phyloP scores from a whole-genome alignment of 108 stramenopile genomes.

The Skeletonema grethae region DNA sequence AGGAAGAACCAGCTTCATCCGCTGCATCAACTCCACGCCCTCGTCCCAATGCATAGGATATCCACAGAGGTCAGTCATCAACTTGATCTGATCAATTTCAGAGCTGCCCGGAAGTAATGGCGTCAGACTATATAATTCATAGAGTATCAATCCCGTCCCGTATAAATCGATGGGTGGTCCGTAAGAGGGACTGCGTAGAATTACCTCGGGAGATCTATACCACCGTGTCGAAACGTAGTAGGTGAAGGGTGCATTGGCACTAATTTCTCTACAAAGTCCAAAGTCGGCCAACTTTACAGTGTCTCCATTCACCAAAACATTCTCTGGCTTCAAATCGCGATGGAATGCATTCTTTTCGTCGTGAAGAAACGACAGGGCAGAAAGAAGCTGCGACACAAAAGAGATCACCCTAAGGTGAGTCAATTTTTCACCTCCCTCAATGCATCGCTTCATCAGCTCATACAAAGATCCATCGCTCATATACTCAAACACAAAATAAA shows the following conservation, averaged over 20 bases:
- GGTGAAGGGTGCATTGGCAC: constrained; percentile 65
- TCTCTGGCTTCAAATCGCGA: constrained; percentile 96
- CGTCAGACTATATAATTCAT: constrained; percentile 85
- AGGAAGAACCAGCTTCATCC: constrained; percentile 15
- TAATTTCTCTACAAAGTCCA: constrained; percentile 82
- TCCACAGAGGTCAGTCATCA: constrained; percentile 85
- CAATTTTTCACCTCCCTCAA: constrained; percentile 2
- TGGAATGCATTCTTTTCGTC: constrained; percentile 83
- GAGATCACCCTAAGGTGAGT: constrained; percentile 52
- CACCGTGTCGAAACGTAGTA: constrained; percentile 95
- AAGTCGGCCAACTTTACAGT: constrained; percentile 93
- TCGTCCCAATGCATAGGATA: constrained; percentile 62
- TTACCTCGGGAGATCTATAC: constrained; percentile 97
- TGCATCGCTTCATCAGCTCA: constrained; percentile 67
- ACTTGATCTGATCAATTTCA: constrained; percentile 92
- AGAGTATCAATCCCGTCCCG: constrained; percentile 91
- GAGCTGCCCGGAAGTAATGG: constrained; percentile 93
- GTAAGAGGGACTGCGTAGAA: constrained; percentile 76
- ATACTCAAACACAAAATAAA: constrained; percentile 96
- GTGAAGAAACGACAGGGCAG: constrained; percentile 90
- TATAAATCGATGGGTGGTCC: constrained; percentile 93
- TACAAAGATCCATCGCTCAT: constrained; percentile 94
- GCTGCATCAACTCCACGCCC: constrained; percentile 31
- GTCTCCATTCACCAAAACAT: constrained; percentile 82
- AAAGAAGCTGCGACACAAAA: constrained; percentile 82